phyloP scores from a whole-genome alignment of 176 grass and related monocot genomes.

The Canna indica region DNA sequence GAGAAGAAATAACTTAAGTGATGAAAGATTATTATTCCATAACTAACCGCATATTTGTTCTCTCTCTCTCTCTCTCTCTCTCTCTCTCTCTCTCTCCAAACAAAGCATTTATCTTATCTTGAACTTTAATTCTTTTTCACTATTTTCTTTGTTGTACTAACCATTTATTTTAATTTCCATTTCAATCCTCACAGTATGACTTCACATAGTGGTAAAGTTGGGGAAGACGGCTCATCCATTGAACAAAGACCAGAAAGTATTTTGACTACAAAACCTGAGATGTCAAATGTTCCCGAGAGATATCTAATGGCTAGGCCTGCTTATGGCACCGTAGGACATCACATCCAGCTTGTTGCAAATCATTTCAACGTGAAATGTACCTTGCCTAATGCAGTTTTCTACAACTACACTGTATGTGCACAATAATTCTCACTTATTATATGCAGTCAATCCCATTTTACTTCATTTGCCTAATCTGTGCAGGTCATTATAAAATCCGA shows the following conservation, averaged over 20 bases:
- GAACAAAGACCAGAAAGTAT: not conserved
- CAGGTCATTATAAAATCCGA: constrained; percentile 72
- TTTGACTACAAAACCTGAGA: not conserved
- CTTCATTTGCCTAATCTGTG: constrained; percentile 17
- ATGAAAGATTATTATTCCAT: too few species aligned
- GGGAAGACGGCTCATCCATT: not conserved
- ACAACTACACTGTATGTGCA: constrained; percentile 51
- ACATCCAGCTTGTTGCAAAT: constrained; percentile 44
- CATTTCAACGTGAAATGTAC: constrained; percentile 54
- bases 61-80: too few species aligned
- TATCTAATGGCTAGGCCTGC: constrained; percentile 35
- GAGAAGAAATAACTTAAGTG: too few species aligned
- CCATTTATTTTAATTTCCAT: too few species aligned
- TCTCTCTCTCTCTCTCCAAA: too few species aligned
- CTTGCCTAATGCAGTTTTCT: constrained; percentile 43
- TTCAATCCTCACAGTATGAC: not conserved
- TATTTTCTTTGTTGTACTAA: too few species aligned
- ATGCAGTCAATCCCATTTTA: not conserved
- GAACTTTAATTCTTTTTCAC: too few species aligned
- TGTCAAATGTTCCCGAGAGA: constrained; percentile 13
- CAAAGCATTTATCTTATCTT: too few species aligned
- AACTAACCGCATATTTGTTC: too few species aligned
- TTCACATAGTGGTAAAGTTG: not conserved
- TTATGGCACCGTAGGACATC: constrained; percentile 37
- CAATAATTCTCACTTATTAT: not conserved